Evolutionary conservation across 495 filamentous ascomycete species (phyloP).

Genomic region (Aspergillus baeticus): DNA sequence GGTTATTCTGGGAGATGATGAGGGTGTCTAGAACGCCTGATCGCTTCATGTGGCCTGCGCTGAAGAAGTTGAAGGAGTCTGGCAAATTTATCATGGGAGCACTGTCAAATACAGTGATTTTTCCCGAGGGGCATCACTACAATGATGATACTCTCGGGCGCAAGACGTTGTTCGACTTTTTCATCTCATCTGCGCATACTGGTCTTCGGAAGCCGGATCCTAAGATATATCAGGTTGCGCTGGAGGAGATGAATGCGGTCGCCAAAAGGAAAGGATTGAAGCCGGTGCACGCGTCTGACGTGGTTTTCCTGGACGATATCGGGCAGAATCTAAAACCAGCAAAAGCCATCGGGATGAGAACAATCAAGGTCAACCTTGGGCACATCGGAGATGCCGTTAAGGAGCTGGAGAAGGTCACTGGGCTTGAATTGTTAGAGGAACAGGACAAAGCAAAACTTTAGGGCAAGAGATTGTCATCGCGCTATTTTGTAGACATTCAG

Average conservation of each 20-base stretch:
- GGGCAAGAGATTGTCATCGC: neutral
- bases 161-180: conserved; percentile 71
- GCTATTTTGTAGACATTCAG: neutral
- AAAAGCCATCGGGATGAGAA: conserved; percentile 71
- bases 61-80: conserved; percentile 63
- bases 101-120: conserved; percentile 84
- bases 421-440: conserved; percentile 52
- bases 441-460: conserved; percentile 40
- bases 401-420: conserved; percentile 62
- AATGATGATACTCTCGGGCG: conserved; percentile 47
- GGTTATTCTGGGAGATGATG: conserved; percentile 95
- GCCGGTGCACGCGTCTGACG: conserved; percentile 60
- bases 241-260: conserved; percentile 60
- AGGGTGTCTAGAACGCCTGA: conserved; percentile 65
- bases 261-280: conserved; percentile 54
- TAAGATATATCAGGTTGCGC: conserved; percentile 72
- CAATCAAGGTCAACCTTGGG: conserved; percentile 80
- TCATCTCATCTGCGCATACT: conserved; percentile 79
- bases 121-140: conserved; percentile 66
- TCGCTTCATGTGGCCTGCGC: conserved; percentile 81
- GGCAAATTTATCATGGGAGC: conserved; percentile 74
- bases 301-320: conserved; percentile 94
- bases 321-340: conserved; percentile 87
- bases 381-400: conserved; percentile 71
- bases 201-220: conserved; percentile 86